Evolutionary conservation across 208 protist genomes (phyloP), one percentile per base, ranked within the genome.

Genomic region (Acanthamoeba quina): DNA sequence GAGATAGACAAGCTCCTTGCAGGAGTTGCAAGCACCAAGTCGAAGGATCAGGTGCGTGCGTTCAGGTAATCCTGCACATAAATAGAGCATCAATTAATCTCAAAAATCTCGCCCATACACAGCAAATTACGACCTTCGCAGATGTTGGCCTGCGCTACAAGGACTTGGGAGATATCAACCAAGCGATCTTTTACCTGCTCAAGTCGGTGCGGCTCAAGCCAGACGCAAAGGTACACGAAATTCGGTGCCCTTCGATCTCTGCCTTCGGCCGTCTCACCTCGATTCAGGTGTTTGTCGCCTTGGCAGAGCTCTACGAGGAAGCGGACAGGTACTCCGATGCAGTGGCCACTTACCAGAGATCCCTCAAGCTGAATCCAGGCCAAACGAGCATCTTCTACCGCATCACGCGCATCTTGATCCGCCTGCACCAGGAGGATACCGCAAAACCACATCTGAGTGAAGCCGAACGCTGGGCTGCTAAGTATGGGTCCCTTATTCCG

Each of bases 1-100:
- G 70, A 80, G 70, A 80, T 80, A 3, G n/a, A 80, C 70, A 80
- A 49, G 41, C 70, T 80, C 70, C 70, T 80, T 49, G 62, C 62
- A 15, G 62, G 19, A 15, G 15, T 80, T 80, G 26, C 70, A 0
- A 60, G 56, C 29, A 6, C 70, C 29, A 80, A 49, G 19, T 24
- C 29, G 11, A 80, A 80, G 70, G 70, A 80, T 17, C 70, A 80
- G 70, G 70, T 80, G 24, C 41, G 47, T 52, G 47, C 47, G 13
- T 13, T 52, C 13, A 52, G 1, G 13, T 17, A 13, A 52, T 52
- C 0, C 1, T 52, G 47, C 47, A 52, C 47, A 0, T 52, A 17
- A 2, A 1, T 29, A 17, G 26, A 49, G 10, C 5, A 80, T n/a
- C 21, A 80, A 24, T 26, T 37, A 49, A 80, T 80, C 41, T 80